These are phyloP conservation scores for Insectozyma bohioensis DNA, from an alignment of 1,139 yeast species.

Conservation along the genomic window DNA sequence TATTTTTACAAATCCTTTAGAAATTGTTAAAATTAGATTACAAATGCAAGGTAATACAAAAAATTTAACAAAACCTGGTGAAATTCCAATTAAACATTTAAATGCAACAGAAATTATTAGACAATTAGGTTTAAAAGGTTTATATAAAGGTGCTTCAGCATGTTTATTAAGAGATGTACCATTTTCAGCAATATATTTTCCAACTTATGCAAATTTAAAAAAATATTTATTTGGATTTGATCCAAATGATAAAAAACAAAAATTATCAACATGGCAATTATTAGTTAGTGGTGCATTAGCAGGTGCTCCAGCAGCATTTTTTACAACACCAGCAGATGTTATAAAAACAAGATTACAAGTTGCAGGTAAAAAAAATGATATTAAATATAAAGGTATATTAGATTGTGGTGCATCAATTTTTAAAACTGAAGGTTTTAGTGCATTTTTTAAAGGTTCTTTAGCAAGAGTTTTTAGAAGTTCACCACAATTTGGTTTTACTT, in stretches of 20 bases:
- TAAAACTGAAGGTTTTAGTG: constrained; percentile 71
- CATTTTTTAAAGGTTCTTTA: constrained; percentile 94
- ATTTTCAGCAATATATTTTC: constrained; percentile 95
- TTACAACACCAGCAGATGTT: constrained; percentile 96
- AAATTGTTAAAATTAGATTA: constrained; percentile 90
- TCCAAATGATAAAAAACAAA: constrained; percentile 55
- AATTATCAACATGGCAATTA: constrained; percentile 77
- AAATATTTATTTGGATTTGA: constrained; percentile 81
- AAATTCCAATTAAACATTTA: constrained; percentile 46
- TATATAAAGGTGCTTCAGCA: constrained; percentile 90
- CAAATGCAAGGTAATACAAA: constrained; percentile 87
- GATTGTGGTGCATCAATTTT: constrained; percentile 77
- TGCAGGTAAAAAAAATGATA: constrained; percentile 75
- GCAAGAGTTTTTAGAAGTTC: constrained; percentile 95
- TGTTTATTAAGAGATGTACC: constrained; percentile 96
- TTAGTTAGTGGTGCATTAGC: constrained; percentile 90
- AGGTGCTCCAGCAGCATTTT: constrained; percentile 96
- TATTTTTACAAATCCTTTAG: constrained; percentile 91
- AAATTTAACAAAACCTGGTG: constrained; percentile 35
- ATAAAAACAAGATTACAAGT: constrained; percentile 93
- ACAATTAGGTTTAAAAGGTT: constrained; percentile 78
- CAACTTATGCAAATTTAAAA: constrained; percentile 92
- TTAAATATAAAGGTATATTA: constrained; percentile 69
- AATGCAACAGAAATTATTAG: constrained; percentile 75
- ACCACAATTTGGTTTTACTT: constrained; percentile 96